Conservation (phyloP, 1,139 yeast species). For the Suhomyces coccinellae region DNA sequence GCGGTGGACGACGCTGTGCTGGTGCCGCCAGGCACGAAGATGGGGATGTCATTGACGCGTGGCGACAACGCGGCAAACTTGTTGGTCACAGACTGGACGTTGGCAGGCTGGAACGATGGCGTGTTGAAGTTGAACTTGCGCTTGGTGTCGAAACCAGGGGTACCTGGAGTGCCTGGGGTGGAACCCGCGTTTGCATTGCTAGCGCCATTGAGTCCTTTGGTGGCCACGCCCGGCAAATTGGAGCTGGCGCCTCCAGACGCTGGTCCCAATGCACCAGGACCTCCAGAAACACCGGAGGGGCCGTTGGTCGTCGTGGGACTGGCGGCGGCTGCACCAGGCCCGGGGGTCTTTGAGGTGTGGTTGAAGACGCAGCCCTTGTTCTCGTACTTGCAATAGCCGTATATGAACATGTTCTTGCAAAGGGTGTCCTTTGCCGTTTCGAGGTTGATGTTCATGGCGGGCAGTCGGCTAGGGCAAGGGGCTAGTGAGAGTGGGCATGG, state of each 20-base stretch:
- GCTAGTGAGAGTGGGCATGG: background rate
- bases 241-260: background rate
- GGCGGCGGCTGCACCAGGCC: constrained; percentile 9
- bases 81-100: constrained; percentile 28
- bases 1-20: constrained; percentile 3
- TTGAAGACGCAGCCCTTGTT: constrained; percentile 87
- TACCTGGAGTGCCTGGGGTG: background rate
- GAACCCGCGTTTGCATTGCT: background rate
- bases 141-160: constrained; percentile 21
- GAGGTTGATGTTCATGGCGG: constrained; percentile 42
- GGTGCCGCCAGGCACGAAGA: constrained; percentile 50
- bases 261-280: no score
- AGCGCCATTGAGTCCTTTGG: background rate
- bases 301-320: constrained; percentile 1
- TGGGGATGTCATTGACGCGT: constrained; percentile 53
- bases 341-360: constrained; percentile 45
- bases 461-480: background rate
- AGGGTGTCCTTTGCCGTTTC: constrained; percentile 73
- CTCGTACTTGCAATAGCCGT: constrained; percentile 87
- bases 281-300: background rate
- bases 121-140: constrained; percentile 61
- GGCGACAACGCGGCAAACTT: constrained; percentile 55
- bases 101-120: constrained; percentile 63
- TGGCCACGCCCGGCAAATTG: background rate
- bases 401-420: constrained; percentile 80